Percentiles rank a stretch among this genome's conserved stretches.
These are phyloP conservation scores for Vitis rotundifolia DNA, from an alignment of 164 flowering plant species.

Conservation along the genomic window DNA sequence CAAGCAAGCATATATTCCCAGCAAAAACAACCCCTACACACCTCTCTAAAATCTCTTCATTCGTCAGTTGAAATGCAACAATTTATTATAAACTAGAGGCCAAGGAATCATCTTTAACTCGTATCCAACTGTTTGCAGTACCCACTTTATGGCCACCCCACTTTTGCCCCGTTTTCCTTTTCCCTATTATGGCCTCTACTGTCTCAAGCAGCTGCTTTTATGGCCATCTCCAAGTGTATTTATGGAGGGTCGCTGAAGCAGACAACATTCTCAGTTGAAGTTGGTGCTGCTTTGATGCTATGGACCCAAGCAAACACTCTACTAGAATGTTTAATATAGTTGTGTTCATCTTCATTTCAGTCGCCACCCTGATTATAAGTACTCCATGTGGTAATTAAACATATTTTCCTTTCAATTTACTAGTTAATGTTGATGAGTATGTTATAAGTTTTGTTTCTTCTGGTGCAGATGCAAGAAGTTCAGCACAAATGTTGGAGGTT, in stretches of 20 bases:
- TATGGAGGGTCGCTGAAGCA: not conserved
- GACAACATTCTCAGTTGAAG: not conserved
- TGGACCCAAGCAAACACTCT: not conserved
- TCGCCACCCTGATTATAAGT: not conserved
- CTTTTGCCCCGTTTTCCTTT: not conserved
- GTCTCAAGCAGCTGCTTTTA: not conserved
- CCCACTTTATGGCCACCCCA: not conserved
- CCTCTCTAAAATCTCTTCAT: too few species aligned
- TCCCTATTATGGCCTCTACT: not conserved
- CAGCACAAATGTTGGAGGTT: not conserved
- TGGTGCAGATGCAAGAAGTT: constrained; percentile 1
- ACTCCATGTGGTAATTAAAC: not conserved
- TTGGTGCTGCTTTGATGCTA: not conserved
- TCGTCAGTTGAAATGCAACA: too few species aligned
- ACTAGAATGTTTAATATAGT: not conserved
- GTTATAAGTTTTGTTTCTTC: not conserved
- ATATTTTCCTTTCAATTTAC: not conserved
- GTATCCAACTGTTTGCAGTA: too few species aligned
- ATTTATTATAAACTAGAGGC: too few species aligned
- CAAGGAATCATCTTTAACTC: too few species aligned
- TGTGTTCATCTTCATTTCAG: not conserved
- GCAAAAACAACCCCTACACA: too few species aligned
- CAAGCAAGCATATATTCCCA: constrained; percentile 20
- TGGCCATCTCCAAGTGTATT: not conserved
- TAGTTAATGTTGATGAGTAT: not conserved